These are phyloP conservation scores for Piper betle DNA, from an alignment of 164 flowering plant genomes.

Conservation along the genomic window DNA sequence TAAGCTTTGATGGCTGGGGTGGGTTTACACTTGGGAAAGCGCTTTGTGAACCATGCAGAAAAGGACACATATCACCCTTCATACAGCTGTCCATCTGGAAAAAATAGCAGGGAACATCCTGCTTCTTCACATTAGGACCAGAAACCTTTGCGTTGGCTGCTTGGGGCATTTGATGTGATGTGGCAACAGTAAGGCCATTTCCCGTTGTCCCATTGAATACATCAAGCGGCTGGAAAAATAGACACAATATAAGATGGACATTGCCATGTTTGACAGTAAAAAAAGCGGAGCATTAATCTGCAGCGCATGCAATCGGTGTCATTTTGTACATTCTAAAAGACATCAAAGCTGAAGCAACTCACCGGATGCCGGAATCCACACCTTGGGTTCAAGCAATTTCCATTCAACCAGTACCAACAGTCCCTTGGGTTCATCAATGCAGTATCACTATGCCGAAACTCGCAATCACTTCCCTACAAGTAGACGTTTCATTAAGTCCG, in stretches of 20 bases:
- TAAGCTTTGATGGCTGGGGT: background rate
- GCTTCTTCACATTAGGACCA: constrained; percentile 25
- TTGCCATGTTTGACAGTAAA: background rate
- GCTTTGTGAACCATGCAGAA: constrained; percentile 33
- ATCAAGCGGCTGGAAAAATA: constrained; percentile 65
- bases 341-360: constrained; percentile 13
- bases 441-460: constrained; percentile 83
- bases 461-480: constrained; percentile 81
- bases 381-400: constrained; percentile 75
- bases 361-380: constrained; percentile 88
- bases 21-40: constrained; percentile 20
- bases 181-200: background rate
- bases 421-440: constrained; percentile 86
- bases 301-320: background rate
- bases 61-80: constrained; percentile 79
- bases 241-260: background rate
- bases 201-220: constrained; percentile 36
- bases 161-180: background rate
- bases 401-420: constrained; percentile 79
- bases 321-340: background rate
- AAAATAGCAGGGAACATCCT: constrained; percentile 60
- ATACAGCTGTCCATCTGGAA: constrained; percentile 69
- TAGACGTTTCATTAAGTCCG: background rate
- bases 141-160: background rate
- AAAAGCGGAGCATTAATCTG: background rate